phyloP scores from a whole-genome alignment of 228 moss, liverwort and hornwort species.

The Sphagnum magellanicum region DNA sequence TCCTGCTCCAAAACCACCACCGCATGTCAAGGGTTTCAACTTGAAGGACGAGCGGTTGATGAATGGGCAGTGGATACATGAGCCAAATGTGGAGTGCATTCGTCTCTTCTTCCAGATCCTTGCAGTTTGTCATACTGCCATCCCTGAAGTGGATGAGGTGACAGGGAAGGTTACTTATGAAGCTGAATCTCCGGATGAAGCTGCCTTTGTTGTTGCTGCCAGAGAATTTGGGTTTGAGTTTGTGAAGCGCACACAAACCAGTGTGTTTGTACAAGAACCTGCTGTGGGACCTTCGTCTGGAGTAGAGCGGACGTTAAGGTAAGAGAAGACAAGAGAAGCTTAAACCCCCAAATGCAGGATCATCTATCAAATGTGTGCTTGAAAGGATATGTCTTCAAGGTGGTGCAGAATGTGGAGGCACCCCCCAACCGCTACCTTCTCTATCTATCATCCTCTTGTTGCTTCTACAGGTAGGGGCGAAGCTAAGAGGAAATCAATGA shows the following conservation, averaged over 20 bases:
- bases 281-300: neutral
- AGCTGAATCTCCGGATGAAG: constrained; percentile 98
- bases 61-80: constrained; percentile 65
- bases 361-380: neutral
- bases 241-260: constrained; percentile 70
- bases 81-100: constrained; percentile 73
- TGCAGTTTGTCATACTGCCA: constrained; percentile 95
- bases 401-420: neutral
- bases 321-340: constrained; percentile 17
- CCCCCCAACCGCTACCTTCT: neutral
- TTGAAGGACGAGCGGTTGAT: constrained; percentile 85
- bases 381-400: neutral
- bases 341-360: neutral
- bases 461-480: neutral
- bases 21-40: constrained; percentile 79
- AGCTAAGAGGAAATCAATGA: too few relatives aligned
- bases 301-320: constrained; percentile 13
- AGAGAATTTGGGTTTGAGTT: constrained; percentile 94
- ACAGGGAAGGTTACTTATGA: constrained; percentile 66
- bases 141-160: constrained; percentile 81
- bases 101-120: constrained; percentile 81
- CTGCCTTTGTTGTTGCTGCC: constrained; percentile 88
- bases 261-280: constrained; percentile 69
- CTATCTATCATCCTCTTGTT: neutral
- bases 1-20: constrained; percentile 6